Evolutionary conservation across 495 filamentous ascomycete genomes (phyloP).

Genomic region (Aspergillus sclerotioniger): DNA sequence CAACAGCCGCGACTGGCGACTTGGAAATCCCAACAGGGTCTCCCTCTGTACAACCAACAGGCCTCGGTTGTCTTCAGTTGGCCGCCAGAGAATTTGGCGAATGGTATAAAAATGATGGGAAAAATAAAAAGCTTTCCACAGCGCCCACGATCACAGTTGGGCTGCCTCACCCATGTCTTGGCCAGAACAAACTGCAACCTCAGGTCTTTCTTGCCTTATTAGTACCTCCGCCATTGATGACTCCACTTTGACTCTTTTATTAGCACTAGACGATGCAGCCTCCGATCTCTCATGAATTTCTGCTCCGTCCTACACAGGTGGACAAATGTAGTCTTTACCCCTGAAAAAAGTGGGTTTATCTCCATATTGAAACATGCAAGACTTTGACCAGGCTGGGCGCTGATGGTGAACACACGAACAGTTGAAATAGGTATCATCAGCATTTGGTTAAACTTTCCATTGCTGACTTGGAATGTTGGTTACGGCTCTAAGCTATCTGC

Average conservation of each 20-base stretch:
- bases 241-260: not conserved
- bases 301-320: not conserved
- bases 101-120: not conserved
- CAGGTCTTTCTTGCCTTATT: not conserved
- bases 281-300: not conserved
- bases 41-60: not conserved
- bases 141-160: not conserved
- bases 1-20: conserved; percentile 23
- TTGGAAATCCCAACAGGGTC: conserved; percentile 3
- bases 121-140: not conserved
- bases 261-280: not conserved
- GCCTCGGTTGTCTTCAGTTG: too few relatives aligned
- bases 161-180: not conserved
- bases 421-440: too few relatives aligned
- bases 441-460: too few relatives aligned
- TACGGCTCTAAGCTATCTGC: too few relatives aligned
- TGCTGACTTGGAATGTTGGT: too few relatives aligned
- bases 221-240: not conserved
- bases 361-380: too few relatives aligned
- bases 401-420: too few relatives aligned
- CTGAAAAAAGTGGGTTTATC: too few relatives aligned
- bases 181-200: not conserved
- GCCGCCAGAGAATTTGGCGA: too few relatives aligned
- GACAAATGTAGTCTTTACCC: not conserved
- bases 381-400: too few relatives aligned